Conservation (phyloP, 805 yeast genomes). For the Barnettozyma californica region DNA sequence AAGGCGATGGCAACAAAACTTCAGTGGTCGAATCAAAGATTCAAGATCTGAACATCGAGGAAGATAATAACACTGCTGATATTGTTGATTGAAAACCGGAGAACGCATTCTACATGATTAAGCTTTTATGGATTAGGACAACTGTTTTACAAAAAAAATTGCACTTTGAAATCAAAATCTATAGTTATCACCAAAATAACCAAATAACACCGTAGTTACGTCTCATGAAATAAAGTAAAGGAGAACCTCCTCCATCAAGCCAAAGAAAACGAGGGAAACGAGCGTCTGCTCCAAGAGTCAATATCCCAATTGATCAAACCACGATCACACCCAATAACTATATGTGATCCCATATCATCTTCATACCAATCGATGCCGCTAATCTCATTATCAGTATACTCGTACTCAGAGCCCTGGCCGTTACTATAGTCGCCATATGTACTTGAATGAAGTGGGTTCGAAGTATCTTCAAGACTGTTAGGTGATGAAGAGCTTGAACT, state of each 20-base stretch:
- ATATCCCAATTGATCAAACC: slow-evolving; percentile 70
- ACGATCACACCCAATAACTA: slow-evolving; percentile 58
- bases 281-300: slow-evolving; percentile 57
- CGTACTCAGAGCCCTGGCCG: slow-evolving; percentile 14
- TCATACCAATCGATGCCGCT: slow-evolving; percentile 58
- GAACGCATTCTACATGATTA: too few relatives aligned
- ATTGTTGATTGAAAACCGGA: slow-evolving; percentile 32
- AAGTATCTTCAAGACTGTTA: slow-evolving; percentile 12
- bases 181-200: too few relatives aligned
- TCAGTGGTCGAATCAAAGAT: slow-evolving; percentile 1
- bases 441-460: background rate
- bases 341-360: slow-evolving; percentile 42
- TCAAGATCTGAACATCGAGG: slow-evolving; percentile 17
- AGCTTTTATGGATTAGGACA: background rate
- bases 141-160: background rate
- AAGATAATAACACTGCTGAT: slow-evolving; percentile 30
- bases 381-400: slow-evolving; percentile 42
- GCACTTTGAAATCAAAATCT: too few relatives aligned
- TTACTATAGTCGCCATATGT: background rate
- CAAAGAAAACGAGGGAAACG: slow-evolving; percentile 51
- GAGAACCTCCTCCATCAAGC: too few relatives aligned
- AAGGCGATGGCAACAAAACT: background rate
- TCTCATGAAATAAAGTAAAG: too few relatives aligned
- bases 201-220: too few relatives aligned
- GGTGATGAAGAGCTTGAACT: background rate